phyloP scores from a whole-genome alignment of 2,329 filamentous ascomycete species.

The Microsporum audouinii region DNA sequence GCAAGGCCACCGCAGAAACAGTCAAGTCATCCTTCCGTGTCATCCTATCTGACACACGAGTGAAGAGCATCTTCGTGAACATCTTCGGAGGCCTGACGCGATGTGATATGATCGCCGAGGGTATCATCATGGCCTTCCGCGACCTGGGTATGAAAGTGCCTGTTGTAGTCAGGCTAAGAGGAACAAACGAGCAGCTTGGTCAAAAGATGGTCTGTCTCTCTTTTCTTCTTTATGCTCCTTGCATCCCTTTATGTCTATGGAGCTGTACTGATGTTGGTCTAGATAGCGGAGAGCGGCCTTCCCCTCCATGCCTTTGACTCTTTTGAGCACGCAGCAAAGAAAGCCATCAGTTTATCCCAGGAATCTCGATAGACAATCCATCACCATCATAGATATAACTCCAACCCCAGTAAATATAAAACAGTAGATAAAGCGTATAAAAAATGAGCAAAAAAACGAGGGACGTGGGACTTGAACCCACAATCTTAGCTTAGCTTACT shows the following conservation, averaged over 20 bases:
- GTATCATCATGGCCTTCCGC: conserved; percentile 60
- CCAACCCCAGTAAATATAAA: not conserved
- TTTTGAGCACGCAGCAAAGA: conserved; percentile 60
- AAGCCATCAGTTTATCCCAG: conserved; percentile 50
- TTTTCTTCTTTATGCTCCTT: not conserved
- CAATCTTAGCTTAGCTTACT: conserved; percentile 15
- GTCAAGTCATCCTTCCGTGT: conserved; percentile 67
- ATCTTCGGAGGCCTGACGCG: conserved; percentile 61
- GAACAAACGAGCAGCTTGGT: conserved; percentile 61
- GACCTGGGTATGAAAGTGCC: conserved; percentile 56
- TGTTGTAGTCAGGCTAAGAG: conserved; percentile 64
- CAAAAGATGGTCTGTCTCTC: conserved; percentile 46
- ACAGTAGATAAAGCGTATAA: not conserved
- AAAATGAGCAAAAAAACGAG: conserved; percentile 9
- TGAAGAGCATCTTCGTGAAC: conserved; percentile 61
- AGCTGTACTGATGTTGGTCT: not conserved
- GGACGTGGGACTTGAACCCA: conserved; percentile 17
- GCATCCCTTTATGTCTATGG: not conserved
- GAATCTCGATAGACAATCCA: not conserved
- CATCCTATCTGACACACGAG: conserved; percentile 58
- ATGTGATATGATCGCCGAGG: conserved; percentile 71
- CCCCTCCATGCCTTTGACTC: conserved; percentile 60
- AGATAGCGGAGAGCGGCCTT: conserved; percentile 56
- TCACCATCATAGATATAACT: not conserved
- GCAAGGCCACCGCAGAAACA: conserved; percentile 72